Base-by-base conservation (phyloP, 768 basidiomycete genomes). In the Hortiboletus campestris region DNA sequence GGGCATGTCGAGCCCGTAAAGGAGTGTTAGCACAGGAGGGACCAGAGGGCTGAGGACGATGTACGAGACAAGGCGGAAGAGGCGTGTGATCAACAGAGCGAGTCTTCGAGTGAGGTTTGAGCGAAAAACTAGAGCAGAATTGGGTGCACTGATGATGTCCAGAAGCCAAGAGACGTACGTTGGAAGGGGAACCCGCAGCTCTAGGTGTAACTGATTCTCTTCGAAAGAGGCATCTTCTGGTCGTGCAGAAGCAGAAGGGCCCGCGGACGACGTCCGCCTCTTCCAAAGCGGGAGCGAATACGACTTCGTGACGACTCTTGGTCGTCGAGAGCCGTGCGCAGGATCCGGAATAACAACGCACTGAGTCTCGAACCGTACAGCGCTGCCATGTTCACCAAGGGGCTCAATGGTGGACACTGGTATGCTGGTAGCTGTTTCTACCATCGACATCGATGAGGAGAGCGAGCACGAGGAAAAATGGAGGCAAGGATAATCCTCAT, bases 341-440 rank as follows among this genome's bases (percentile, higher is more conserved):
- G 63, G 67, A 49, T 86, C 81, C n/a, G 89, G 89, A 53, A 91
- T 91, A 63, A 91, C 79, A 5, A 88, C 75, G 56, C 89, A 91
- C 63, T 86, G 80, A 50, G 76, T 75, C 74, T 91, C 82, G 71
- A 91, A 91, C 53, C 89, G 80, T 5, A 91, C 89, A 22, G 64
- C 65, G 54, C 72, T 65, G 0, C 61, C 58, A 10, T 19, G 61
- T 38, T 69, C 71, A 22, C 59, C 63, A 49, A 59, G 28, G n/a
- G 56, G 49, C 6, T 58, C 61, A 25, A 55, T 2, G 36, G 53
- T 22, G 28, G 51, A 34, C 17, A 19, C 39, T n/a, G 43, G 20
- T 10, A 43, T 35, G 11, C 19, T 50, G 4, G 53, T 43, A 43
- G 34, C 5, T 34, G 40, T 19, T 32, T 56, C 49, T 28, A 36